Evolutionary conservation across 345 rosid species (phyloP), one percentile per base, ranked within the genome.

Genomic region (Gossypium australe): DNA sequence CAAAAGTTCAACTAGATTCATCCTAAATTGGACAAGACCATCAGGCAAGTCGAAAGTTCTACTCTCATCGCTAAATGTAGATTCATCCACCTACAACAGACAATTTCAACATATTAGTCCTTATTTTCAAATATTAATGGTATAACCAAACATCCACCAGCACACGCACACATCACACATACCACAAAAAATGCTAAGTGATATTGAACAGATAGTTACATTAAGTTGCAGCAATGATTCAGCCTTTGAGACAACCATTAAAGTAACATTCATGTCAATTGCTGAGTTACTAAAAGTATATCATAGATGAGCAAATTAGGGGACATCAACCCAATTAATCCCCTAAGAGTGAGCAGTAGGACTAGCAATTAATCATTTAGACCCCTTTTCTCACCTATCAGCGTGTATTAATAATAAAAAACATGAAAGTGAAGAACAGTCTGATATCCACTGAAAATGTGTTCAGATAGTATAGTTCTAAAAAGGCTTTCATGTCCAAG

Each of bases 1-100:
- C 85, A 92, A 78, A 79, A 90, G 91, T 80, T 94, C 98, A 65
- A 86, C 86, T 75, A 94, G 97, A 85, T 94, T 90, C 85, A 80
- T 87, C 84, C 98, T 85, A 72, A 88, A 94, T 70, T 89, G 94
- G 72, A 83, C 83, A 64, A 94, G 97, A 69, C 93, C 92, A 79
- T 94, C 98, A 34, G 97, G 97, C 77, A 94, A 84, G 44, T 90
- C 94, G 73, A 84, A 79, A 27, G 76, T 82, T 77, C 81, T 85
- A 76, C 86, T 86, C 58, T 83, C 89, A 56, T 89, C 92, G 81
- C 44, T 84, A 65, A 81, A 82, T 64, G 93, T 86, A 80, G 87
- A 87, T 68, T 90, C 97, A 73, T 92, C 94, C 83, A 89, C 97
- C 98, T 94, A 87, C 71, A 66, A 70, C 82, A 82, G 72, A 52